These are phyloP conservation scores for Anisodus tanguticus DNA, from an alignment of 257 asterid species.

Conservation along the genomic window DNA sequence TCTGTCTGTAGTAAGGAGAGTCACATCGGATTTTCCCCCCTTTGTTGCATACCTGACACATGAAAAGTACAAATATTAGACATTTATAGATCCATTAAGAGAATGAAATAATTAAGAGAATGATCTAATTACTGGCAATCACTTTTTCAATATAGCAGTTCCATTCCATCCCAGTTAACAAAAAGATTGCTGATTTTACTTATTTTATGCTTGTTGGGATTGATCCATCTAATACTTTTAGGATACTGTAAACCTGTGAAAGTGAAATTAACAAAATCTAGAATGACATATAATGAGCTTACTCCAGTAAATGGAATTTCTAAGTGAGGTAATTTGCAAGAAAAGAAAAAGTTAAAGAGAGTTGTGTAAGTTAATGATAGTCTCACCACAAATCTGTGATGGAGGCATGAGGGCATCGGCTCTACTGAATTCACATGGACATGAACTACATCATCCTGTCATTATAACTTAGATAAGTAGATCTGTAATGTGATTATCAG, in stretches of 20 bases:
- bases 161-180: not conserved
- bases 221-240: not conserved
- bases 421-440: constrained; percentile 76
- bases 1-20: constrained; percentile 67
- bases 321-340: constrained; percentile 1
- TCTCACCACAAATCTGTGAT: constrained; percentile 90
- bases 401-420: constrained; percentile 88
- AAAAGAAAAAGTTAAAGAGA: constrained; percentile 5
- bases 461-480: constrained; percentile 32
- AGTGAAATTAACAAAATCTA: constrained; percentile 1
- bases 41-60: constrained; percentile 68
- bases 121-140: not conserved
- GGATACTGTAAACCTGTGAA: not conserved
- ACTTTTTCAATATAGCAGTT: not conserved
- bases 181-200: not conserved
- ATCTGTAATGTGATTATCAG: constrained; percentile 20
- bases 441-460: constrained; percentile 78
- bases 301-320: constrained; percentile 25
- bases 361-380: not conserved
- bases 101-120: constrained; percentile 8
- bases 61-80: constrained; percentile 29
- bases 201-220: not conserved
- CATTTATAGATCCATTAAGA: not conserved
- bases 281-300: constrained; percentile 10
- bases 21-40: constrained; percentile 60